Conservation (phyloP, 2,329 filamentous ascomycete genomes). For the Epichloe elymi region DNA sequence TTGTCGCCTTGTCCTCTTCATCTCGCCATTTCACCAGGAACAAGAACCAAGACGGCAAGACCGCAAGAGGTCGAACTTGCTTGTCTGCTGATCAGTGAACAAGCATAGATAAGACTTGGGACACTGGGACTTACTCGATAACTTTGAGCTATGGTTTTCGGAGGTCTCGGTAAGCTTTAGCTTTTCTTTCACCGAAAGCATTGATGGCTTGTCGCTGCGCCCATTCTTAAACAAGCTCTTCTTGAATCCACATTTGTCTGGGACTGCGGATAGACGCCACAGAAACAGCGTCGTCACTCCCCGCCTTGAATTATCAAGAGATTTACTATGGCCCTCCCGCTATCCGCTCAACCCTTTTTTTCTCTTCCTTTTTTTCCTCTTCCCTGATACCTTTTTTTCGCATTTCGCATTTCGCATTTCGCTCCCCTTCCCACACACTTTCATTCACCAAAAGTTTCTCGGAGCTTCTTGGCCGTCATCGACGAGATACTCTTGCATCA, state of each 20-base stretch:
- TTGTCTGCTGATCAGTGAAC: neutral
- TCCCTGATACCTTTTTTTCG: neutral
- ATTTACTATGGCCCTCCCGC: neutral
- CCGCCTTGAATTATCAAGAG: neutral
- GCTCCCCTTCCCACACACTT: neutral
- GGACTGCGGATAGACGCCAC: neutral
- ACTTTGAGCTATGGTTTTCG: slow-evolving; percentile 1
- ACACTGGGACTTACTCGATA: no score
- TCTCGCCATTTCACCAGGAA: no score
- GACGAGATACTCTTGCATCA: neutral
- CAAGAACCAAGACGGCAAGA: no score
- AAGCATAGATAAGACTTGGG: neutral
- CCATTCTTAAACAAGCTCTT: no score
- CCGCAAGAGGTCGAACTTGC: no score
- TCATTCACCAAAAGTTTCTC: neutral
- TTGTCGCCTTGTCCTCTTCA: no score
- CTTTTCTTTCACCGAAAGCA: neutral
- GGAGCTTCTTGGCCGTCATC: neutral
- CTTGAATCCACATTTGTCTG: neutral
- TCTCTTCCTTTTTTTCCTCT: neutral
- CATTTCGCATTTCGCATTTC: neutral
- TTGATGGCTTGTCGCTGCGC: neutral
- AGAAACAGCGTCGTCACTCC: neutral
- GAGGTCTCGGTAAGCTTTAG: slow-evolving; percentile 2
- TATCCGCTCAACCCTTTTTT: neutral